These are phyloP conservation scores for Suillus subluteus DNA, from an alignment of 768 basidiomycete species.

Conservation along the genomic window DNA sequence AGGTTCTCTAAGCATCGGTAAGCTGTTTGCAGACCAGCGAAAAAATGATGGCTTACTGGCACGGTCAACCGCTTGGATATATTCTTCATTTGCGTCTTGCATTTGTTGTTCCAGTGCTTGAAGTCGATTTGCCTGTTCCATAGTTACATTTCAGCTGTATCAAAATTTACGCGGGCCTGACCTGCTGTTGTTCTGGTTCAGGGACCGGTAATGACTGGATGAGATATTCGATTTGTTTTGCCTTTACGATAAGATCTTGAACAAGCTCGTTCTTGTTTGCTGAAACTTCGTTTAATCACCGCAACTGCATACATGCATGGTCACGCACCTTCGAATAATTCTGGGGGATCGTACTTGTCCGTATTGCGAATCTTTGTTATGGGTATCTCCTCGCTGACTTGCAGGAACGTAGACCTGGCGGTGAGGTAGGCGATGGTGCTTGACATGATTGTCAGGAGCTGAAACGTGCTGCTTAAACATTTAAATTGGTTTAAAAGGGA, in stretches of 20 bases:
- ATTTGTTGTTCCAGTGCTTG: conserved; percentile 71
- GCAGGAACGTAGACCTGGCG: conserved; percentile 72
- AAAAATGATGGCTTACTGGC: conserved; percentile 60
- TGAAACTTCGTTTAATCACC: conserved; percentile 30
- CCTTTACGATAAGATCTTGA: conserved; percentile 79
- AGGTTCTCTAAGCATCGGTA: conserved; percentile 49
- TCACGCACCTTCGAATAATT: conserved; percentile 71
- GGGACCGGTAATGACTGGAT: conserved; percentile 80
- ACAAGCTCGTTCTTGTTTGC: conserved; percentile 87
- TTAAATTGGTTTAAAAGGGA: not conserved
- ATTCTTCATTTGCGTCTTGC: conserved; percentile 74
- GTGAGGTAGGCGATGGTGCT: conserved; percentile 81
- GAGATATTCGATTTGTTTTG: conserved; percentile 87
- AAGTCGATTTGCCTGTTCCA: conserved; percentile 63
- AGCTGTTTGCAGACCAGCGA: not conserved
- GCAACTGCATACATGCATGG: not conserved
- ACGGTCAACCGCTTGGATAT: conserved; percentile 68
- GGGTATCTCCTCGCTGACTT: conserved; percentile 80
- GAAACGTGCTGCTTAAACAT: conserved; percentile 1
- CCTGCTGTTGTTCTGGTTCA: conserved; percentile 80
- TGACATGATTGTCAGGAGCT: conserved; percentile 91
- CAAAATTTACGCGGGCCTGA: conserved; percentile 26
- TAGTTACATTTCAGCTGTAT: conserved; percentile 11
- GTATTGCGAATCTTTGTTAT: conserved; percentile 77
- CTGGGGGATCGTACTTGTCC: conserved; percentile 72